Percentiles rank a stretch among this genome's conserved stretches.
These are phyloP conservation scores for Meyerozyma athensensis DNA, from an alignment of 1,139 yeast species.

Conservation along the genomic window DNA sequence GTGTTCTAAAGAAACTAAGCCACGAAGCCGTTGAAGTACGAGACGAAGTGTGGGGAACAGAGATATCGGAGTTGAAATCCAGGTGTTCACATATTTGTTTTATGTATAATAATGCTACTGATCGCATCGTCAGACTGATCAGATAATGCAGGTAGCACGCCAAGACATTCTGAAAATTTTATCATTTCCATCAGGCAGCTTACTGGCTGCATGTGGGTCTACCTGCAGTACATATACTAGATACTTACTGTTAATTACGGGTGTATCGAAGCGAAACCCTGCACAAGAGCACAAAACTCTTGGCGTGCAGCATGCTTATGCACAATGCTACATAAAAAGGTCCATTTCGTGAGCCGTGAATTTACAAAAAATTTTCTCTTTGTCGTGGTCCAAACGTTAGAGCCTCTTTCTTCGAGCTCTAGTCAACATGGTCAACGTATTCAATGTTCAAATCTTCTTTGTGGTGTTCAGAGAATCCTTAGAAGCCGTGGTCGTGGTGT, in stretches of 20 bases:
- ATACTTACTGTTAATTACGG: not conserved
- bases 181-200: conserved; percentile 1
- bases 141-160: not conserved
- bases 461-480: conserved; percentile 21
- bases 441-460: conserved; percentile 21
- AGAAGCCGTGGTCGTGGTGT: conserved; percentile 20
- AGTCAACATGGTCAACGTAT: conserved; percentile 16
- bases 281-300: not conserved
- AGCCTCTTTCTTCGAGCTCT: not conserved
- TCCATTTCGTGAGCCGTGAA: not conserved
- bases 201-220: not conserved
- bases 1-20: too few relatives aligned
- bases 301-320: not conserved
- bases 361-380: not conserved
- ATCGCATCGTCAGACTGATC: not conserved
- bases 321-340: not conserved
- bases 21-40: too few relatives aligned
- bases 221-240: not conserved
- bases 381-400: too few relatives aligned
- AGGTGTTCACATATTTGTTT: not conserved
- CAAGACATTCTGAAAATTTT: not conserved
- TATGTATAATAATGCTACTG: not conserved
- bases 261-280: not conserved
- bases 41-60: too few relatives aligned
- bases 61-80: too few relatives aligned